These are phyloP conservation scores for Colletotrichum tamarilloi DNA, from an alignment of 2,329 filamentous ascomycete species.

Conservation along the genomic window DNA sequence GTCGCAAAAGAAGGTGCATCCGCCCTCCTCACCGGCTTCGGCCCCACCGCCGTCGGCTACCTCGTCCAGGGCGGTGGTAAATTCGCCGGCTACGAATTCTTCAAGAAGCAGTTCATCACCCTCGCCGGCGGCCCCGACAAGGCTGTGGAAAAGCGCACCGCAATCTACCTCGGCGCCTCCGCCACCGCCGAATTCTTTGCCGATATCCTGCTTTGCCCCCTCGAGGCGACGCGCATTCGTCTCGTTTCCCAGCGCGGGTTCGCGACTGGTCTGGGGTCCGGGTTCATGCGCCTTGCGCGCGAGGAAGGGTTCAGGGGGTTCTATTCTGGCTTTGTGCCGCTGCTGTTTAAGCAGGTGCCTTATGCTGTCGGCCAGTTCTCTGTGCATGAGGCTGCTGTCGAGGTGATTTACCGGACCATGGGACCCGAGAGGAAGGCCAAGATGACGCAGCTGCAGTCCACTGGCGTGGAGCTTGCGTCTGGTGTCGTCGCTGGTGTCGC, in stretches of 20 bases:
- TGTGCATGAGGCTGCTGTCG: slow-evolving; percentile 89
- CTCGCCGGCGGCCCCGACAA: slow-evolving; percentile 65
- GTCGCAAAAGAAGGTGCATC: slow-evolving; percentile 82
- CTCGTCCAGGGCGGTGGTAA: slow-evolving; percentile 91
- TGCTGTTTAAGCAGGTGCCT: slow-evolving; percentile 89
- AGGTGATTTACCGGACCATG: slow-evolving; percentile 76
- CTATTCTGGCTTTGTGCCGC: slow-evolving; percentile 90
- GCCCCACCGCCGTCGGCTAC: slow-evolving; percentile 87
- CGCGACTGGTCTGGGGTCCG: slow-evolving; percentile 76
- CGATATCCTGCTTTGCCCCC: slow-evolving; percentile 87
- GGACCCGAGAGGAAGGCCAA: slow-evolving; percentile 75
- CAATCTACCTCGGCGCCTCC: slow-evolving; percentile 78
- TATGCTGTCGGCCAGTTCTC: slow-evolving; percentile 97
- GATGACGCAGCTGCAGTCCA: slow-evolving; percentile 78
- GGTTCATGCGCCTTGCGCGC: slow-evolving; percentile 80
- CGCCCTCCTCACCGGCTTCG: slow-evolving; percentile 84
- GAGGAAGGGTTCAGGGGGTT: slow-evolving; percentile 84
- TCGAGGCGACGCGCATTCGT: slow-evolving; percentile 84
- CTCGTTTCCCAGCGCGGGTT: slow-evolving; percentile 86
- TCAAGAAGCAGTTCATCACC: slow-evolving; percentile 89
- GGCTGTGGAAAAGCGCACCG: slow-evolving; percentile 58
- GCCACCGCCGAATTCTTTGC: slow-evolving; percentile 78
- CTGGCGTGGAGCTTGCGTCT: slow-evolving; percentile 85
- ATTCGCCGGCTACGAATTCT: slow-evolving; percentile 93
- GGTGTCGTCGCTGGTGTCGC: slow-evolving; percentile 90